Evolutionary conservation across 805 yeast species (phyloP), one percentile per base, ranked within the genome.

Genomic region (Starmera pachycereana): DNA sequence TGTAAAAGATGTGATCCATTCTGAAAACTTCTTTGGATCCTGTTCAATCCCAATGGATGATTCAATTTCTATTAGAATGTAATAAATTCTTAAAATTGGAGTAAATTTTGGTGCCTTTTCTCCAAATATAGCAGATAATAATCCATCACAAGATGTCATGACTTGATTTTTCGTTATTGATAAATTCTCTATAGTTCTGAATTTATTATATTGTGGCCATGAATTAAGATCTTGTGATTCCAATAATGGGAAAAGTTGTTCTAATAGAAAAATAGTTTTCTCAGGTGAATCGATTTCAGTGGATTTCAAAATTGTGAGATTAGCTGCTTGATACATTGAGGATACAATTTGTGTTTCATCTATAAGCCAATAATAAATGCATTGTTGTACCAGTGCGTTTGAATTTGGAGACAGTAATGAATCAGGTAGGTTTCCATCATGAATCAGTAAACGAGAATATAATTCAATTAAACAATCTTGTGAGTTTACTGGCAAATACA

Each of bases 341-440:
- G 71, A 64, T 0, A 76, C 71, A 37, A 72, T 59, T 0, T 84
- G 64, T 0, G 76, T 61, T 7, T 54, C 56, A 43, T 69, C 71
- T 5, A 81, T 55, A 42, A 82, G 61, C 92, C 92, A 83, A 39
- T 72, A 63, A 33, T 62, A 65, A 7, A 74, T 61, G 40, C 74
- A 71, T 12, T 65, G 54, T 1, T 52, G 56, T 4, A 81, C 49
- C 11, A 81, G 54, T 35, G 63, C 65, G 8, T 58, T 53, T 0
- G 74, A 62, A 13, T 65, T 54, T 43, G 71, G 72, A 1, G 77
- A 60, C n/a, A 71, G 46, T 14, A 63, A 36, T 2, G 43, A 37
- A 14, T 39, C 32, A 3, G 35, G 28, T 6, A 44, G 36, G 10
- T 35, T 40, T 22, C 7, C 27, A n/a, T 69, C 76, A n/a, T 56